A percentile compares a stretch with the other conserved stretches of the same genome.
phyloP scores from a whole-genome alignment of 108 stramenopile genomes.

The Cyclotella cryptica region DNA sequence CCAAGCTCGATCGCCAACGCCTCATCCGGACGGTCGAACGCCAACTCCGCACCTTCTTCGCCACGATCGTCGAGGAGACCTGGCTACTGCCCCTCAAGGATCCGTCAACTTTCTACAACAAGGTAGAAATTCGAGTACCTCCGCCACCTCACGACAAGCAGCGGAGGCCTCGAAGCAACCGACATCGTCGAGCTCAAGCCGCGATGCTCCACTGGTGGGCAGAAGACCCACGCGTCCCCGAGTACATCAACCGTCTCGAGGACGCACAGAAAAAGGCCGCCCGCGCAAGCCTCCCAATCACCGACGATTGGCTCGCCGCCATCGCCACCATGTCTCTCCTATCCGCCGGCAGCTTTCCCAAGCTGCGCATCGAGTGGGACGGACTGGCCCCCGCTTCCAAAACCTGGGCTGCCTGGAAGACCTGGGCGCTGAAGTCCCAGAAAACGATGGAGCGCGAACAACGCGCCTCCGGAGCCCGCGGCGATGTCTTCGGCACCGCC shows the following conservation, averaged over 20 bases:
- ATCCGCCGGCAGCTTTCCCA: constrained; percentile 5
- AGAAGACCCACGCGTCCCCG: constrained; percentile 2
- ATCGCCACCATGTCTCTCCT: constrained; percentile 15
- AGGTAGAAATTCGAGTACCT: not conserved
- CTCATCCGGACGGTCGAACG: constrained; percentile 4
- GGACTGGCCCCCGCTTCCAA: not conserved
- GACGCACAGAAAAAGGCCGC: constrained; percentile 7
- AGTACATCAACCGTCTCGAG: constrained; percentile 27
- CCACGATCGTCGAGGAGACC: not conserved
- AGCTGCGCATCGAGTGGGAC: not conserved
- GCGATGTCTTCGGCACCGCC: not conserved
- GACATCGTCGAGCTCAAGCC: not conserved
- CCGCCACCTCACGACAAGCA: not conserved
- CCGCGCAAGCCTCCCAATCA: constrained; percentile 19
- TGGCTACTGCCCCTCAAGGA: constrained; percentile 1
- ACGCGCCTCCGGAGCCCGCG: constrained; percentile 1
- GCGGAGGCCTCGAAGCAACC: not conserved
- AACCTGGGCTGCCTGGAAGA: not conserved
- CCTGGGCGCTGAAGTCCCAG: not conserved
- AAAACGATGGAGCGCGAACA: constrained; percentile 2
- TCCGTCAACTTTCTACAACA: not conserved
- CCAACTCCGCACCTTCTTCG: not conserved
- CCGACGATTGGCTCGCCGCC: constrained; percentile 13
- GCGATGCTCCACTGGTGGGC: not conserved
- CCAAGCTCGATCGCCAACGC: not conserved